Evolutionary conservation across 352 stramenopile species (phyloP), one percentile per base, ranked within the genome.

Genomic region (Pythium utonaiense): DNA sequence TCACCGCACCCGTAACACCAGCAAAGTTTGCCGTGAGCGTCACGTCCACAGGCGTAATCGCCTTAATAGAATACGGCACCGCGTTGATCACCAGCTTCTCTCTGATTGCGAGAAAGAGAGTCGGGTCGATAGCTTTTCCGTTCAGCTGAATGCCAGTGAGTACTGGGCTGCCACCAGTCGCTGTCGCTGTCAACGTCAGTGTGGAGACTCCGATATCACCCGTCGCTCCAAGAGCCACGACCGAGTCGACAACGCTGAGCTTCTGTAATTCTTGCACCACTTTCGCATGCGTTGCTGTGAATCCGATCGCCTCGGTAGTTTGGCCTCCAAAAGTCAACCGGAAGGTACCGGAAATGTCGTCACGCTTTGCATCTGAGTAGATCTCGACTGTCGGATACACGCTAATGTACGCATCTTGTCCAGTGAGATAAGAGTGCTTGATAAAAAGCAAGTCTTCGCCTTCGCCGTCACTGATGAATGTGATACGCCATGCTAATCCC

Each of bases 401-500:
- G 24, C 83, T 89, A 31, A 93, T 85, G 10, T 71, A 62, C 21
- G 67, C 85, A 41, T 75, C 81, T 61, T 83, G 81, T 0, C 83
- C 95, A 4, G 75, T 96, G 12, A 93, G 66, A 22, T 69, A 87
- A 27, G 70, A 78, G 57, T 87, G 78, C 56, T 91, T 87, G 63
- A 88, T 83, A 52, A 82, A 85, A n/a, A 97, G 63, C 12, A 77
- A 66, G 36, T 95, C 86, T 13, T 75, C 60, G 17, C 83, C 65
- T 25, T 87, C 81, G 0, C 83, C 67, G 3, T 84, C 60, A 27
- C 74, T 63, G 21, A 72, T 54, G 62, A 98, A 99, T 8, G 95
- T 98, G 28, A 98, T 76, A 16, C 89, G 69, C 94, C 95, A 99
- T 4, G 81, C 73, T 49, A 83, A 83, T 6, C 91, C 94, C 8